Evolutionary conservation across 2,329 filamentous ascomycete species (phyloP).

Genomic region (Dendryphion nanum): DNA sequence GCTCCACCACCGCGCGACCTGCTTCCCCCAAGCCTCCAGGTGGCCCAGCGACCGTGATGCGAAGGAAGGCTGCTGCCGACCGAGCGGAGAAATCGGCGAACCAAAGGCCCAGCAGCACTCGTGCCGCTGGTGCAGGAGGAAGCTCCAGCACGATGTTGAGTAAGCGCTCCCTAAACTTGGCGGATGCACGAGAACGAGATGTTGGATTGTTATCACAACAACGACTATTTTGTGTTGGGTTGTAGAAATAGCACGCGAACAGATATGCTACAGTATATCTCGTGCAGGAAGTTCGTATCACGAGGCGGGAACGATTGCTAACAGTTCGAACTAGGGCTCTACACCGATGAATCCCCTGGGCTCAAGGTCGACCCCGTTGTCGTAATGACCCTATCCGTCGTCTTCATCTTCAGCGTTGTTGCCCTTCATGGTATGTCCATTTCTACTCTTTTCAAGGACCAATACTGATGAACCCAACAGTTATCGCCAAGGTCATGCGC

Average conservation of each 20-base stretch:
- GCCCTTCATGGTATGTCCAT: conserved; percentile 82
- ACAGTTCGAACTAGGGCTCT: conserved; percentile 63
- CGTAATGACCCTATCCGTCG: conserved; percentile 90
- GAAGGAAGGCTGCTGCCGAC: conserved; percentile 91
- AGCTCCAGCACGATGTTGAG: conserved; percentile 98
- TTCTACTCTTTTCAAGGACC: neutral
- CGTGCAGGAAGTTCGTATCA: no score
- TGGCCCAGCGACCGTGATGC: conserved; percentile 91
- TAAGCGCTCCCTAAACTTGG: conserved; percentile 57
- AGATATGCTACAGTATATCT: no score
- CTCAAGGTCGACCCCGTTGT: conserved; percentile 98
- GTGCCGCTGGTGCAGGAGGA: conserved; percentile 89
- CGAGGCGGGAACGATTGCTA: neutral
- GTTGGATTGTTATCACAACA: no score
- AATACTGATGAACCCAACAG: conserved; percentile 47
- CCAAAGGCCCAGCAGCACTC: conserved; percentile 86
- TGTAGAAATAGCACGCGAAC: no score
- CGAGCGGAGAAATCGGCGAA: conserved; percentile 97
- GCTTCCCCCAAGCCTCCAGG: conserved; percentile 88
- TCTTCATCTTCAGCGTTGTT: conserved; percentile 98
- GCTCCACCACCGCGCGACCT: conserved; percentile 71
- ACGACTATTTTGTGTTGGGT: no score
- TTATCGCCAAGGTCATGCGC: conserved; percentile 93
- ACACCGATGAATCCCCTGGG: conserved; percentile 97
- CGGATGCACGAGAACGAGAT: no score